Base-by-base conservation (phyloP, 139 green algal genomes). In the Trebouxia sp. region DNA sequence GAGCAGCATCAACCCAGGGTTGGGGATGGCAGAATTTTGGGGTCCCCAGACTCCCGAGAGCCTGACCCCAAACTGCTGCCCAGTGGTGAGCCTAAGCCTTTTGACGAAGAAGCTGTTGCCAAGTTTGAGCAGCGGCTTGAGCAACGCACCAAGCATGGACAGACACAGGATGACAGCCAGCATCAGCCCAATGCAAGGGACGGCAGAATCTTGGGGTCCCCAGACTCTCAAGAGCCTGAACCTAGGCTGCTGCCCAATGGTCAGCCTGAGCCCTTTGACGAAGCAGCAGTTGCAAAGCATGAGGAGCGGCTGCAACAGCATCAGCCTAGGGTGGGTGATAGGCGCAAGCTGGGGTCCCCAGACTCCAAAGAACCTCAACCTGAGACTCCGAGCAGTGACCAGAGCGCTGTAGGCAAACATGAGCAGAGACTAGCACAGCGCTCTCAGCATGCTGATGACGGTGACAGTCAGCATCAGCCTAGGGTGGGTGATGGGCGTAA, bases 381-480 rank as follows among this genome's bases (percentile, higher is more conserved):
- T n/a, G n/a, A n/a, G n/a, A n/a, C n/a, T n/a, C n/a, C n/a, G n/a
- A n/a, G n/a, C n/a, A n/a, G n/a, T n/a, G n/a, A 66, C 55, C 1
- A 66, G 6, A 66, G 55, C 8, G 55, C 26, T 22, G 55, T 66
- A 35, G 55, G n/a, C 35, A 38, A 66, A 28, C 55, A 66, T 66
- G 55, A n/a, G 17, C 26, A 66, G 55, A n/a, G 55, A 1, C n/a
- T 66, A 39, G 1, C 55, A 20, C 55, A 66, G 55, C 55, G 5
- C 37, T 66, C 55, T 22, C 7, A 66, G 2, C n/a, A n/a, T n/a
- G n/a, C n/a, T n/a, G n/a, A n/a, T n/a, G n/a, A n/a, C n/a, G n/a
- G n/a, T n/a, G n/a, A n/a, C n/a, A n/a, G n/a, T n/a, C 58, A 41
- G 58, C 58, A 69, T 26, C 58, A 72, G 62, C 62, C 62, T 41